These are phyloP conservation scores for Lentinus tigrinus DNA, from an alignment of 768 basidiomycete species.

Conservation along the genomic window DNA sequence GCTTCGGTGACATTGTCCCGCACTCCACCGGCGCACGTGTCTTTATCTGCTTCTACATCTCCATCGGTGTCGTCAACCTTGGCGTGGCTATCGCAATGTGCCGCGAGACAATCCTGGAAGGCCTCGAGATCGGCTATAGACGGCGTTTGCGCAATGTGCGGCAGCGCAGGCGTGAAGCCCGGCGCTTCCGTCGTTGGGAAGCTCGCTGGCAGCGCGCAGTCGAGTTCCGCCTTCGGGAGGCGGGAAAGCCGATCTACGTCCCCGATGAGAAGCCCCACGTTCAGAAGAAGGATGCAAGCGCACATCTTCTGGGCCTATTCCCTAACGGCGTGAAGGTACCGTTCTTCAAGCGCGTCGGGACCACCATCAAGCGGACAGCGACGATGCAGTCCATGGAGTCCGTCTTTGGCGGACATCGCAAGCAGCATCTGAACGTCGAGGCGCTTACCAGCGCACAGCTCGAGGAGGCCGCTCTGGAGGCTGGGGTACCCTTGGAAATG, in stretches of 20 bases:
- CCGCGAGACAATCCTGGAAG: constrained; percentile 73
- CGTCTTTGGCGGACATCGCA: constrained; percentile 26
- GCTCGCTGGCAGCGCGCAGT: constrained; percentile 60
- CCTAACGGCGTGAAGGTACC: background rate
- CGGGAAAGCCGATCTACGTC: constrained; percentile 54
- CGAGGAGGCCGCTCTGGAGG: constrained; percentile 64
- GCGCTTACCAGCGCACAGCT: constrained; percentile 55
- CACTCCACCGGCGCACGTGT: constrained; percentile 48
- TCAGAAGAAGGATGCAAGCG: background rate
- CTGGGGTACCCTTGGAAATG: constrained; percentile 56
- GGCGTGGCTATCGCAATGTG: constrained; percentile 58
- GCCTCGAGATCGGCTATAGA: constrained; percentile 63
- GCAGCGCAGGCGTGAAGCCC: constrained; percentile 42
- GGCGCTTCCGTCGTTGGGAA: constrained; percentile 44
- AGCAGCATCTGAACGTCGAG: constrained; percentile 63
- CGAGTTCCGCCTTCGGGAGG: constrained; percentile 58
- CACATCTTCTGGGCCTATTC: constrained; percentile 13
- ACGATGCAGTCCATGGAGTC: constrained; percentile 5
- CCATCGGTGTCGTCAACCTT: constrained; percentile 57
- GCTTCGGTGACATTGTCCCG: constrained; percentile 78
- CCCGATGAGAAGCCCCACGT: constrained; percentile 29
- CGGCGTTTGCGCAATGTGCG: constrained; percentile 50
- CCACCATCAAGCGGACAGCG: constrained; percentile 9
- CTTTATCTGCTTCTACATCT: constrained; percentile 57
- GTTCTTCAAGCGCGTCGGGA: background rate